phyloP scores from a whole-genome alignment of 164 flowering plant species.

The Dillenia suffruticosa region DNA sequence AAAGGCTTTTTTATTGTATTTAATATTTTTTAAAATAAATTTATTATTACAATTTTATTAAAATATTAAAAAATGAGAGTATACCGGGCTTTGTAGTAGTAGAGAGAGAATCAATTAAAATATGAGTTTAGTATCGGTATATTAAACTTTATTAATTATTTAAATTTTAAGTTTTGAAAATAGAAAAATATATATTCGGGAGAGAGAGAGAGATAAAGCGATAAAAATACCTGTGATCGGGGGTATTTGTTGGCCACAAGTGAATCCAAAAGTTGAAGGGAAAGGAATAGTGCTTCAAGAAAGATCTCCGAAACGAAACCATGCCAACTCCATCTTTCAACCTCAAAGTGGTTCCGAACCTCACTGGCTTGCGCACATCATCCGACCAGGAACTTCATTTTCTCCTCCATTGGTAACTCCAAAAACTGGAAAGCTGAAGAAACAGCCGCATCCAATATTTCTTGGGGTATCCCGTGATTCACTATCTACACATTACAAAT shows the following conservation, averaged over 20 bases:
- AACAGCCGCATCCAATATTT: conserved; percentile 27
- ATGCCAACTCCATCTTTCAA: conserved; percentile 41
- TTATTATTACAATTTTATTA: too few relatives aligned
- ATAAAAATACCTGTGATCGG: conserved; percentile 25
- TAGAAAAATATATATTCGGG: too few relatives aligned
- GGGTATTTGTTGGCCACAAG: conserved; percentile 46
- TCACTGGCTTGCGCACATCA: conserved; percentile 48
- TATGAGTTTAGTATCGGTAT: too few relatives aligned
- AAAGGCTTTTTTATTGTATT: too few relatives aligned
- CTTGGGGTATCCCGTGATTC: conserved; percentile 44
- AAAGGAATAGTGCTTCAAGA: conserved; percentile 59
- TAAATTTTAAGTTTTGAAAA: too few relatives aligned
- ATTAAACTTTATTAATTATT: background rate
- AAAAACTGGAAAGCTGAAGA: conserved; percentile 30
- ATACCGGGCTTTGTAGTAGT: too few relatives aligned
- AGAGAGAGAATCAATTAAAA: background rate
- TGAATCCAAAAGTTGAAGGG: conserved; percentile 43
- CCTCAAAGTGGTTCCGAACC: conserved; percentile 34
- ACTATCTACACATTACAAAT: conserved; percentile 16
- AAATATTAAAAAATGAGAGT: too few relatives aligned
- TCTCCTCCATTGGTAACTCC: conserved; percentile 29
- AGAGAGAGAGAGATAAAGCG: background rate
- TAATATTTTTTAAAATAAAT: too few relatives aligned
- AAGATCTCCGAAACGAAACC: conserved; percentile 47
- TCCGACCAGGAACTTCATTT: conserved; percentile 29